Evolutionary conservation across 441 rosid species (phyloP), one percentile per base, ranked within the genome.

Genomic region (Populus hybrid): DNA sequence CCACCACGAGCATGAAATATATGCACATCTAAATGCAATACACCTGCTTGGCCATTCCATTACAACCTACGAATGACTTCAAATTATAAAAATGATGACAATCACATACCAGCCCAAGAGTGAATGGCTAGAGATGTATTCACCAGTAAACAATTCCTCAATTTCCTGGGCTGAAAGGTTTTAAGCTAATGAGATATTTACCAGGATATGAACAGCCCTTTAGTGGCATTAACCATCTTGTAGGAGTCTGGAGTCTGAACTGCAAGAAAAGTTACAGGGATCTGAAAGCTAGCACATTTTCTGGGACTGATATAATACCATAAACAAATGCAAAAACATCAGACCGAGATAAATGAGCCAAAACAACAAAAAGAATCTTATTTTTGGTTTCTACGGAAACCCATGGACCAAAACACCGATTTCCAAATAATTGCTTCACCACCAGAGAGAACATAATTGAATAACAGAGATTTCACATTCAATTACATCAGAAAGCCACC

Each of bases 161-260:
- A 42, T 46, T 46, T 46, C 19, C 19, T 4, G 18, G 18, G 57
- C 57, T 46, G 28, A 9, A 69, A 69, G 3, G 10, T 50, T 11
- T 50, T 4, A 50, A 28, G 28, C 24, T 46, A 14, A 6, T 21
- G 38, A 6, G 21, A 24, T 32, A 57, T 53, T 86, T 83, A 94
- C 97, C 94, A 94, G 67, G 98, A 84, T 53, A 94, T 81, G 81
- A 93, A 89, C 66, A 94, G 84, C 77, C 98, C 98, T 88, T 93
- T 90, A 67, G 90, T 94, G 9, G 97, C 98, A 73, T 90, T 93
- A 57, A 93, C 98, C 98, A 94, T 92, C 74, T 71, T 18, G 32
- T 11, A 68, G 72, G 72, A 53, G 50, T 61, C 26, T 42, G 26
- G 67, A 53, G 35, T 61, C 38, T 42, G 26, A 67, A 50, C 72